A percentile compares a stretch with the other conserved stretches of the same genome.
Conservation (phyloP, 768 basidiomycete species). For the Psilocybe azurescens region DNA sequence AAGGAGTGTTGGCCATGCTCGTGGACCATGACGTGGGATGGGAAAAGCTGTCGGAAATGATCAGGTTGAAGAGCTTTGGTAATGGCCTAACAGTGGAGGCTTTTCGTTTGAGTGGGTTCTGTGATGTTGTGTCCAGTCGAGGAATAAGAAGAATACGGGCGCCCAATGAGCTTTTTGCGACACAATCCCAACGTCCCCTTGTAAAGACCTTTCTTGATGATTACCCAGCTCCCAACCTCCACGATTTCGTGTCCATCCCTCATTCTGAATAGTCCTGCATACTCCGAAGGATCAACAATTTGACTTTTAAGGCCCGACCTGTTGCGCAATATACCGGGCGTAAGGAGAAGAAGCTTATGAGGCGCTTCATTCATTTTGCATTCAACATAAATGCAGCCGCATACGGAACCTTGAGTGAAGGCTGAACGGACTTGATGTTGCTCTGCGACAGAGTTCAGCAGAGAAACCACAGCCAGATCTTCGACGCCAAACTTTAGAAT, state of each 20-base stretch:
- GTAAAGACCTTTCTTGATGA: slow-evolving; percentile 14
- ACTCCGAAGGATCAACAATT: not conserved
- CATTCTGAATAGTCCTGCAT: not conserved
- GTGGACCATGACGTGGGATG: not conserved
- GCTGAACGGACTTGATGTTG: slow-evolving; percentile 9
- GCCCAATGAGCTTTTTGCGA: slow-evolving; percentile 4
- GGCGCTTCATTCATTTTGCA: slow-evolving; percentile 2
- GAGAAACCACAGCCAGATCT: not conserved
- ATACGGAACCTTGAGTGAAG: slow-evolving; percentile 11
- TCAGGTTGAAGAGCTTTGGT: slow-evolving; percentile 8
- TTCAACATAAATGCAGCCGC: slow-evolving; percentile 19
- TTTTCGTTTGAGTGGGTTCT: not conserved
- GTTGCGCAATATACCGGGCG: not conserved
- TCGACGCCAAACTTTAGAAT: not conserved
- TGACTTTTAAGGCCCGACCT: not conserved
- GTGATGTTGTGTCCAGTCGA: no score
- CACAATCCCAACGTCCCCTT: slow-evolving; percentile 18
- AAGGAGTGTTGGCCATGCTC: not conserved
- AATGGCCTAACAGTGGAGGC: not conserved
- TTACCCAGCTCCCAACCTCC: slow-evolving; percentile 12
- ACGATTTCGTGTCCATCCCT: not conserved
- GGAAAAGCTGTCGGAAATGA: not conserved
- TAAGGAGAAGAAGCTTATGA: slow-evolving; percentile 3
- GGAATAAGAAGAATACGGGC: slow-evolving; percentile 15
- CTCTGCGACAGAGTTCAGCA: not conserved